phyloP scores from a whole-genome alignment of 306 rosid species.

The Vigna unguiculata region DNA sequence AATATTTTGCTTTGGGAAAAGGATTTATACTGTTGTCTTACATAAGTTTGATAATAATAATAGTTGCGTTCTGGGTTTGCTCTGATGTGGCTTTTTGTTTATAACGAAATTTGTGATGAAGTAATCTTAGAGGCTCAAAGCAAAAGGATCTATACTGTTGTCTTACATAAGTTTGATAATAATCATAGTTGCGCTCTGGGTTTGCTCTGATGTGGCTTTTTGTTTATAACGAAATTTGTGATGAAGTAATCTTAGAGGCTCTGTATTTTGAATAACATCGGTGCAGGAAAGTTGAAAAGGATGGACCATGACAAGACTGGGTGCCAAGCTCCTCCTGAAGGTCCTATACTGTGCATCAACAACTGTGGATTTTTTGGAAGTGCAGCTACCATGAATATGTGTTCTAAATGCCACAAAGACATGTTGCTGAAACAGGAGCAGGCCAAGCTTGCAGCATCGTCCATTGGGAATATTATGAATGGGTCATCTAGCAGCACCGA shows the following conservation, averaged over 20 bases:
- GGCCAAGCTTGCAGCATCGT: constrained; percentile 85
- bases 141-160: not conserved
- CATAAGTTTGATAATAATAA: not conserved
- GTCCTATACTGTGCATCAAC: constrained; percentile 84
- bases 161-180: not conserved
- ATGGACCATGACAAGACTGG: constrained; percentile 95
- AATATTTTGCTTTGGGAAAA: not conserved
- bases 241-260: not conserved
- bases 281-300: constrained; percentile 63
- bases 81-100: not conserved
- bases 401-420: constrained; percentile 96
- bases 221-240: constrained; percentile 16
- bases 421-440: constrained; percentile 83
- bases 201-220: not conserved
- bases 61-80: not conserved
- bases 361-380: constrained; percentile 96
- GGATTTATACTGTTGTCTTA: not conserved
- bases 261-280: constrained; percentile 24
- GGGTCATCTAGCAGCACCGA: constrained; percentile 72
- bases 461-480: constrained; percentile 82
- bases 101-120: not conserved
- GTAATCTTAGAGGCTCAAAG: constrained; percentile 14
- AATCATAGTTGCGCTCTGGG: not conserved
- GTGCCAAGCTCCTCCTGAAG: constrained; percentile 94
- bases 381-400: constrained; percentile 91